Evolutionary conservation across 2,329 filamentous ascomycete genomes (phyloP).

Genomic region (Trichoderma sp.): DNA sequence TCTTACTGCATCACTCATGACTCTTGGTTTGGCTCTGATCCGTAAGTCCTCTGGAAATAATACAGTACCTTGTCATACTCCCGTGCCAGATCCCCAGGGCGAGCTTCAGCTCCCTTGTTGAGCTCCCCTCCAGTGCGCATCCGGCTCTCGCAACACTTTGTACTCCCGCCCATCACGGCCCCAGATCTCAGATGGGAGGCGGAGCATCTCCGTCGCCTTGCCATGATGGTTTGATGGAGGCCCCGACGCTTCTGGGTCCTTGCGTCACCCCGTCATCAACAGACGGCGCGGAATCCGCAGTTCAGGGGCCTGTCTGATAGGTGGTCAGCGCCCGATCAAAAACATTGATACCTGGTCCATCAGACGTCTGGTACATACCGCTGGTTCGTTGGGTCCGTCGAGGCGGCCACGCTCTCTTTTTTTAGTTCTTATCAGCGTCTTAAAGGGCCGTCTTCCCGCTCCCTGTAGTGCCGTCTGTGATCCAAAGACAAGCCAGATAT

Average conservation of each 20-base stretch:
- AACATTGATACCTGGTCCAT: constrained; percentile 14
- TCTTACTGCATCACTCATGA: constrained; percentile 13
- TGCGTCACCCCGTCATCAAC: constrained; percentile 28
- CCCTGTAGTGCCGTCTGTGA: background rate
- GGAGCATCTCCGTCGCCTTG: background rate
- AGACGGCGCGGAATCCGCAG: constrained; percentile 3
- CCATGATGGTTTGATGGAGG: background rate
- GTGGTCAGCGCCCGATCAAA: constrained; percentile 17
- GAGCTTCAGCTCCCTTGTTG: background rate
- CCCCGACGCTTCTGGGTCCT: constrained; percentile 21
- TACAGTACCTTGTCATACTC: background rate
- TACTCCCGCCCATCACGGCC: background rate
- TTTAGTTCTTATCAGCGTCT: constrained; percentile 22
- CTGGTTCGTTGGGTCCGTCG: constrained; percentile 1
- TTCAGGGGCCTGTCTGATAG: constrained; percentile 19
- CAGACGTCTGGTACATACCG: background rate
- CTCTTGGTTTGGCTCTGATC: background rate
- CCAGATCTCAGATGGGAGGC: constrained; percentile 12
- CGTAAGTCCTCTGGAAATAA: background rate
- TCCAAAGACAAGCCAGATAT: constrained; percentile 6
- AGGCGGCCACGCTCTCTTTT: constrained; percentile 12
- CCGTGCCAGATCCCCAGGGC: too few species aligned
- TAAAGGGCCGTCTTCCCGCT: constrained; percentile 12
- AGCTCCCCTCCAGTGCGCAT: background rate
- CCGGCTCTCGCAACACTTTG: background rate